A percentile compares a stretch with the other conserved stretches of the same genome.
phyloP scores from a whole-genome alignment of 495 filamentous ascomycete genomes.

The Trichoderma parareesei region DNA sequence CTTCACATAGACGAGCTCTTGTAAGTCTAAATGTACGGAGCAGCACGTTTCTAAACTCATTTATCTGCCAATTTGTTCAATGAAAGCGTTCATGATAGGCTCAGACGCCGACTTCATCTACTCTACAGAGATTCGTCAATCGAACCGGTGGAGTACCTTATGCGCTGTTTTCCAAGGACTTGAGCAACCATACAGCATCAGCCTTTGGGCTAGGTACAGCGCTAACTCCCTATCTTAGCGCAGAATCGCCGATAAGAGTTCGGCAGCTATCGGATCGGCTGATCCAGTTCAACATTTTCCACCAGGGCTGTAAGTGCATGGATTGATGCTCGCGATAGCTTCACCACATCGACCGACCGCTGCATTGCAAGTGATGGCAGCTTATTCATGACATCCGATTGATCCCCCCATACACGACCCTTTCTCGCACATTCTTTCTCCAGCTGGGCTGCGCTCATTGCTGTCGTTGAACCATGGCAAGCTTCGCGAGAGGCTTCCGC shows the following conservation, averaged over 20 bases:
- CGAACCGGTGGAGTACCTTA: neutral
- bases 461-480: neutral
- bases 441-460: neutral
- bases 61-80: too few relatives aligned
- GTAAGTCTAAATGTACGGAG: too few relatives aligned
- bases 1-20: too few relatives aligned
- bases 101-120: neutral
- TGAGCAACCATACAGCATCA: neutral
- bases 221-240: constrained; percentile 2
- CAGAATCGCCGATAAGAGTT: neutral
- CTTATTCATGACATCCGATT: neutral
- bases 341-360: neutral
- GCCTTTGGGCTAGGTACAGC: neutral
- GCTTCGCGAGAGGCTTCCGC: constrained; percentile 7
- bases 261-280: neutral
- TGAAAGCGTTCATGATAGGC: too few relatives aligned
- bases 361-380: neutral
- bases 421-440: neutral
- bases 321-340: neutral
- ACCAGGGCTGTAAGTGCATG: neutral
- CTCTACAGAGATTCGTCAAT: neutral
- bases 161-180: neutral
- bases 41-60: too few relatives aligned
- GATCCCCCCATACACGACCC: neutral
- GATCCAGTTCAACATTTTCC: neutral